phyloP scores from a whole-genome alignment of 495 filamentous ascomycete genomes.

The Niebla homalea region DNA sequence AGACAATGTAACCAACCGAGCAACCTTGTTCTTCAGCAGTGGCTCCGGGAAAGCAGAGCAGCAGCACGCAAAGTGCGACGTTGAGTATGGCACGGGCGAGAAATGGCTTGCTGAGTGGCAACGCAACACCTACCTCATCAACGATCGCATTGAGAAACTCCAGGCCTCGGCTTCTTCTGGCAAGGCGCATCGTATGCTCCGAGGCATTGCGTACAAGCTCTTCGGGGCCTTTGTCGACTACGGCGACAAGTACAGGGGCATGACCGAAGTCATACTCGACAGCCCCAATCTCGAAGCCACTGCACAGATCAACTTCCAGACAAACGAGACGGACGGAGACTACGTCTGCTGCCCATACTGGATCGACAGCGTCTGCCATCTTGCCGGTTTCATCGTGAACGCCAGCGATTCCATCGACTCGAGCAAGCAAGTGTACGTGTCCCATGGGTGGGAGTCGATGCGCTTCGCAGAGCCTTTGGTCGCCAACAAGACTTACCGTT shows the following conservation, averaged over 20 bases:
- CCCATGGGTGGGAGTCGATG: slow-evolving; percentile 69
- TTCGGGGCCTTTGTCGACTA: slow-evolving; percentile 62
- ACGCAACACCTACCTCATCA: slow-evolving; percentile 42
- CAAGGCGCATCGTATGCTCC: slow-evolving; percentile 45
- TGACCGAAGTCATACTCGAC: slow-evolving; percentile 65
- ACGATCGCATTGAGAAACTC: slow-evolving; percentile 35
- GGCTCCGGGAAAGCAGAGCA: slow-evolving; percentile 17
- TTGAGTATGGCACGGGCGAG: slow-evolving; percentile 31
- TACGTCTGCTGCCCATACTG: slow-evolving; percentile 59
- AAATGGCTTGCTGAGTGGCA: slow-evolving; percentile 41
- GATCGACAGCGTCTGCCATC: slow-evolving; percentile 54
- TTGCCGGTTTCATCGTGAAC: slow-evolving; percentile 65
- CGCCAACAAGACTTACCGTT: slow-evolving; percentile 51
- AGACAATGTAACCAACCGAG: slow-evolving; percentile 28
- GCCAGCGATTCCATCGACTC: slow-evolving; percentile 60
- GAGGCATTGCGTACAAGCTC: slow-evolving; percentile 65
- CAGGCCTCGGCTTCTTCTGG: slow-evolving; percentile 36
- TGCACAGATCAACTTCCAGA: slow-evolving; percentile 53
- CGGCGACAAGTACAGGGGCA: slow-evolving; percentile 50
- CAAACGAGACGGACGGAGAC: slow-evolving; percentile 42
- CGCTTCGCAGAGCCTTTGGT: slow-evolving; percentile 52
- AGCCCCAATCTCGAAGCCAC: slow-evolving; percentile 59
- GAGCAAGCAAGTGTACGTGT: slow-evolving; percentile 58
- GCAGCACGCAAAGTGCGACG: slow-evolving; percentile 39
- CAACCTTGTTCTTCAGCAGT: slow-evolving; percentile 20